These are phyloP conservation scores for Rhizomucor miehei DNA, from an alignment of 371 early-diverging fungal species.

Conservation along the genomic window DNA sequence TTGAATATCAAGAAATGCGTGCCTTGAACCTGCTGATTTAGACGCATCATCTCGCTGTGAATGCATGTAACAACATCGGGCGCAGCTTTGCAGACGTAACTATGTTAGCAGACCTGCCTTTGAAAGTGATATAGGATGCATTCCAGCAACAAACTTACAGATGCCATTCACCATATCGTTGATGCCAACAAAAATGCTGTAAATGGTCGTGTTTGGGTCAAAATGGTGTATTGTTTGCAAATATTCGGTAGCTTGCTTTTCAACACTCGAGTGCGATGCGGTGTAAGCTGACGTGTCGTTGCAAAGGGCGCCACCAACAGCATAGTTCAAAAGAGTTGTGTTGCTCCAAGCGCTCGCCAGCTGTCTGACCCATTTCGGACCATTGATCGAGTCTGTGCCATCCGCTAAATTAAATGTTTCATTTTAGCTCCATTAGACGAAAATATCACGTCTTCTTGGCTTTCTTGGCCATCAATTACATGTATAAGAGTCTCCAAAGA, in stretches of 20 bases:
- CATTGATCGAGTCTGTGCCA: constrained; percentile 3
- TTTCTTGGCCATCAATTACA: background rate
- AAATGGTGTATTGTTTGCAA: background rate
- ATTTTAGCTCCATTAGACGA: background rate
- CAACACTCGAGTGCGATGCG: background rate
- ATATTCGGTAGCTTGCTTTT: background rate
- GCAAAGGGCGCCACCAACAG: constrained; percentile 13
- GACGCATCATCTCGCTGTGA: background rate
- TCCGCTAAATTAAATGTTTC: constrained; percentile 1
- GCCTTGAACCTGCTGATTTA: constrained; percentile 2
- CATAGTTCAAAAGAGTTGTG: constrained; percentile 5
- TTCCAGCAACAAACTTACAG: constrained; percentile 3
- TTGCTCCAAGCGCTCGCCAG: constrained; percentile 8
- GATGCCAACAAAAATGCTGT: constrained; percentile 10
- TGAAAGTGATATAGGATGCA: too few species aligned
- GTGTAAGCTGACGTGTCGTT: background rate
- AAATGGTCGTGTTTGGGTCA: constrained; percentile 4
- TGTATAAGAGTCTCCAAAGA: constrained; percentile 14
- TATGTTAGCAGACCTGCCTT: background rate
- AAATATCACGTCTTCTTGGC: background rate
- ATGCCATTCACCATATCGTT: constrained; percentile 8
- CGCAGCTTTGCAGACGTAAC: background rate
- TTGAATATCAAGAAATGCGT: constrained; percentile 12
- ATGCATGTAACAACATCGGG: constrained; percentile 7
- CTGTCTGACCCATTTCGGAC: constrained; percentile 12